Percentiles rank a stretch among this genome's conserved stretches.
These are phyloP conservation scores for Beauveria sp. DNA, from an alignment of 2,329 filamentous ascomycete genomes.

Conservation along the genomic window DNA sequence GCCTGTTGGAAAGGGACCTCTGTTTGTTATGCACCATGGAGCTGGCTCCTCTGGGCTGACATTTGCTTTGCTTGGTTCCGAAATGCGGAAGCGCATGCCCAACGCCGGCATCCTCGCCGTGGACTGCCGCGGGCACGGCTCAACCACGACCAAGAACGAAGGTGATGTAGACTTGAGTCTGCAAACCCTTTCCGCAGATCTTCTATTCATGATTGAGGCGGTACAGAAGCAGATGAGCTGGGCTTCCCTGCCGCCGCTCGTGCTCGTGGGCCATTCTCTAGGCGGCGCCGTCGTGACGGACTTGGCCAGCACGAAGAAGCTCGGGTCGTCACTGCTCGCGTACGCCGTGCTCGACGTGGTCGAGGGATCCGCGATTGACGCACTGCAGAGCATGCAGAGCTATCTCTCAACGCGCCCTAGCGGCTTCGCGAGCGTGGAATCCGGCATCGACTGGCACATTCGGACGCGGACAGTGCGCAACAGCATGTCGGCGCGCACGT, in stretches of 20 bases:
- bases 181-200: constrained; percentile 63
- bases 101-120: constrained; percentile 75
- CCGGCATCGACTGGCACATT: constrained; percentile 90
- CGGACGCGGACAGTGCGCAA: constrained; percentile 83
- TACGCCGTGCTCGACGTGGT: constrained; percentile 93
- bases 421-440: constrained; percentile 67
- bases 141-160: constrained; percentile 44
- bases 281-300: constrained; percentile 88
- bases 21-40: constrained; percentile 93
- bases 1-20: constrained; percentile 63
- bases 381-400: constrained; percentile 85
- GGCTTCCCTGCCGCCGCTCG: constrained; percentile 61
- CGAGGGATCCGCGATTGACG: constrained; percentile 91
- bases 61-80: constrained; percentile 73
- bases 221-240: constrained; percentile 65
- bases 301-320: constrained; percentile 58
- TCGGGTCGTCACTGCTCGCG: constrained; percentile 66
- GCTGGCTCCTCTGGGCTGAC: constrained; percentile 89
- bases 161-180: constrained; percentile 58
- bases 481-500: constrained; percentile 72
- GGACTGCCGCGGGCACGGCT: constrained; percentile 83
- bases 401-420: constrained; percentile 77
- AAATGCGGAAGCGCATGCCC: constrained; percentile 70
- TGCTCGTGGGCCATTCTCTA: constrained; percentile 86
- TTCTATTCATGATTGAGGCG: constrained; percentile 60